phyloP scores from a whole-genome alignment of 441 rosid genomes.

The Erysimum cheiri region DNA sequence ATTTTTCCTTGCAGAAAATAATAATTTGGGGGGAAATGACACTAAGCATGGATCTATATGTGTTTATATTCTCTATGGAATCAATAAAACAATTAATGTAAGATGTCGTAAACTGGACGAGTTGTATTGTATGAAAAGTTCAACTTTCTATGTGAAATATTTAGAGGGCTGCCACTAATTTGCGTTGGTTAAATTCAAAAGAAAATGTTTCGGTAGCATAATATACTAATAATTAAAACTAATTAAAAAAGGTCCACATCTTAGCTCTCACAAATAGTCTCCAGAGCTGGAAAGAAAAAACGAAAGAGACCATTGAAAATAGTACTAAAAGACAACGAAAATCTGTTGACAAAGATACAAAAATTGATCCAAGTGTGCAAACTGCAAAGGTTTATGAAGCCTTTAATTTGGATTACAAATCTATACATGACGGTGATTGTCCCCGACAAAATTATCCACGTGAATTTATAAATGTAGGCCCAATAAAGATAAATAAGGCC shows the following conservation, averaged over 20 bases:
- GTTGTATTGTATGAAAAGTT: conserved; percentile 40
- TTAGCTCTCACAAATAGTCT: conserved; percentile 29
- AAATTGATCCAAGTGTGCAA: conserved; percentile 18
- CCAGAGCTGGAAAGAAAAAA: conserved; percentile 24
- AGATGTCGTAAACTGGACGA: conserved; percentile 11
- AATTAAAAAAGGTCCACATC: conserved; percentile 26
- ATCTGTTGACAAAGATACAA: conserved; percentile 26
- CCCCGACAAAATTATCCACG: too few relatives aligned
- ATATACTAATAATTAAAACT: not conserved
- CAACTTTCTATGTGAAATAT: conserved; percentile 28
- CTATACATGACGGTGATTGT: too few relatives aligned
- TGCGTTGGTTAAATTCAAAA: not conserved
- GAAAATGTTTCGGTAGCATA: not conserved
- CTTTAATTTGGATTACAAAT: conserved; percentile 11
- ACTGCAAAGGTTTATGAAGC: conserved; percentile 24
- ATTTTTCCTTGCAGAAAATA: not conserved
- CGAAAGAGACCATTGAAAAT: conserved; percentile 25
- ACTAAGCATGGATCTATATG: conserved; percentile 25
- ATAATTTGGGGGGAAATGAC: not conserved
- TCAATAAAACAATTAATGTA: not conserved
- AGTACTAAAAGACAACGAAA: conserved; percentile 2
- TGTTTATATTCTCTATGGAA: conserved; percentile 14
- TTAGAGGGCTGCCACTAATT: conserved; percentile 40
- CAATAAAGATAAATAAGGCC: too few relatives aligned
- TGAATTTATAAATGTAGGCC: too few relatives aligned